Evolutionary conservation across 1,284 basidiomycete species (phyloP), one percentile per base, ranked within the genome.

Genomic region (Schizophyllum amplum): DNA sequence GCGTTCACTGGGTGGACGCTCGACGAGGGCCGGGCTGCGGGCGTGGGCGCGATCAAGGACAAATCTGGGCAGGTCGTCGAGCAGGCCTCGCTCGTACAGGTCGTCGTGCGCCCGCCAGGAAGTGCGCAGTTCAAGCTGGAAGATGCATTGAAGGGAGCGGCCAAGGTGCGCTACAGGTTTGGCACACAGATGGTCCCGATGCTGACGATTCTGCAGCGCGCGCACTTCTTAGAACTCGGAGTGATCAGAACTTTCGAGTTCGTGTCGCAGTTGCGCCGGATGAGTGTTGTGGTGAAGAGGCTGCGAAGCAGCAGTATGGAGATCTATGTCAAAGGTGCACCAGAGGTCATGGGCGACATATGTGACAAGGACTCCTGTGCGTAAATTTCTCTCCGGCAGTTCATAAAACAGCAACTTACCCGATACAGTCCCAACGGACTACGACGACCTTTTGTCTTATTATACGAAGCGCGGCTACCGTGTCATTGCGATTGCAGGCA

Each of bases 231-330:
- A 24, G 97, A 99, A 71, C 75, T 98, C 54, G 97, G 97, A 47
- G 96, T 99, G 24, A 92, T 99, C 59, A 81, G 95, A 46, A 94
- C 92, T 1, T 99, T 97, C 66, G 97, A 99, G 68, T 99, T 99
- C 67, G 92, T 96, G 3, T 98, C 95, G 1, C 78, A 90, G 4
- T 79, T 99, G 21, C 83, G 97, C 33, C 78, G 97, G 54, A 99
- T 99, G 97, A 97, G 94, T 61, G 97, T 99, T 24, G 84, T 99
- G 57, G 96, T 98, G 65, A 99, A 98, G 71, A 81, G 92, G 54
- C 81, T 99, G 58, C 97, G 92, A 71, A 95, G 94, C 61, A 84
- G 75, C 51, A 93, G 90, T 68, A 98, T 99, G 92, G 96, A 99
- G 69, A 81, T 98, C 6, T 99, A 98, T 69, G 95, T 96, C 68